These are phyloP conservation scores for Elongisporangium prolatum DNA, from an alignment of 352 stramenopile genomes.

Conservation along the genomic window DNA sequence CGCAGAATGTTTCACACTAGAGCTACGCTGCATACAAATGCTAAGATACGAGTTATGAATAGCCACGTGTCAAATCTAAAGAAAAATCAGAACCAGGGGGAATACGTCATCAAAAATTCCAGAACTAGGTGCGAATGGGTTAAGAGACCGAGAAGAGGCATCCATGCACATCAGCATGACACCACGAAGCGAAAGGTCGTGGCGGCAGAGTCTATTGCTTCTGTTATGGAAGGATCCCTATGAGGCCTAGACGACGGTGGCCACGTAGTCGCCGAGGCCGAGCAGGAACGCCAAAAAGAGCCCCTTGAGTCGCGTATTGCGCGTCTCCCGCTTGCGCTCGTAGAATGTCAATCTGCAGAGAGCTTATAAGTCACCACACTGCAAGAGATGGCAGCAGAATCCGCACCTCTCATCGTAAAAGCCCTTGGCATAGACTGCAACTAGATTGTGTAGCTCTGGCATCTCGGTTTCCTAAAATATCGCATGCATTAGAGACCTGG, in stretches of 20 bases:
- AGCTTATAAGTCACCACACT: background rate
- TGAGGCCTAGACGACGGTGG: constrained; percentile 22
- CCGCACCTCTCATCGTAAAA: constrained; percentile 58
- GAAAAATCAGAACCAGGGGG: background rate
- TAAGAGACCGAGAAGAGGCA: background rate
- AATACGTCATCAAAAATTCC: background rate
- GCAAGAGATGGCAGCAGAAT: background rate
- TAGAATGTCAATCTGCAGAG: constrained; percentile 42
- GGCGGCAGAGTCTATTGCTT: background rate
- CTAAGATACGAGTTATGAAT: background rate
- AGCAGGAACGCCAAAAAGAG: constrained; percentile 40
- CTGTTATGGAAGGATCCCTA: background rate
- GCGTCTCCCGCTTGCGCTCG: constrained; percentile 51
- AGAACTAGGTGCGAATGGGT: background rate
- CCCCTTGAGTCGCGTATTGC: constrained; percentile 49
- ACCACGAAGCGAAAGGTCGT: background rate
- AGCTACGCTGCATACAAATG: constrained; percentile 15
- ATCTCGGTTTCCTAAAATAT: constrained; percentile 49
- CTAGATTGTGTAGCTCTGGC: constrained; percentile 49
- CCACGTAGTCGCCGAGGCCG: constrained; percentile 51
- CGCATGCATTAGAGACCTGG: background rate
- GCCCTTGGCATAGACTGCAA: constrained; percentile 65
- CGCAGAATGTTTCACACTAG: background rate
- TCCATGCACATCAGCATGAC: background rate
- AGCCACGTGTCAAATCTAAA: constrained; percentile 15